Evolutionary conservation across 1,284 basidiomycete genomes (phyloP), one percentile per base, ranked within the genome.

Genomic region (Ceratobasidium sp.): DNA sequence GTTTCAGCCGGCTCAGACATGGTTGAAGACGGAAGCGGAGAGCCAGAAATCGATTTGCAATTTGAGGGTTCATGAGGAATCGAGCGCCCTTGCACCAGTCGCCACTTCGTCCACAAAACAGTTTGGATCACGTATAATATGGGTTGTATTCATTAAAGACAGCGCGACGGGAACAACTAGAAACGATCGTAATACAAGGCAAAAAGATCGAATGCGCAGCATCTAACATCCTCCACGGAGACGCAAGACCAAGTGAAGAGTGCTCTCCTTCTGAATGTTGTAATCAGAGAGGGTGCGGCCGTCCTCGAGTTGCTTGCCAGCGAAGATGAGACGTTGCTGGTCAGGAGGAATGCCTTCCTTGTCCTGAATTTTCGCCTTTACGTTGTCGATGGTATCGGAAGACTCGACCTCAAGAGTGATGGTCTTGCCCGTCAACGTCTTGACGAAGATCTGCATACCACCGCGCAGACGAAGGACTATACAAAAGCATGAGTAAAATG

Each of bases 201-300:
- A 20, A 50, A 52, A 2, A 64, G 8, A 40, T 2, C 13, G 17
- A 40, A 64, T 40, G n/a, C 34, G 60, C 60, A 64, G 32, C 47
- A 31, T 10, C 47, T 35, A 64, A 56, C 70, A 71, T 29, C 65
- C 64, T 43, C 69, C 49, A 64, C 64, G 50, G 58, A 69, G 69
- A 68, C 69, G 50, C 54, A 98, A 88, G 72, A 98, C 71, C 7
- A 78, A 69, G 72, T 78, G 77, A 42, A 78, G 75, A 70, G 79
- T 79, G 47, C 77, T 74, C 75, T 78, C 75, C 74, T 77, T 77
- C 73, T 77, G 77, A 74, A 81, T 80, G 77, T 81, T 80, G 79
- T 81, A 81, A 74, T 81, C 80, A 54, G 78, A 76, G 25, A 82
- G 76, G 53, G 80, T 81, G 32, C 80, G 77, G 53, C 80, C 70